Evolutionary conservation across 2,329 filamentous ascomycete genomes (phyloP).

Genomic region (Penicillium sp.): DNA sequence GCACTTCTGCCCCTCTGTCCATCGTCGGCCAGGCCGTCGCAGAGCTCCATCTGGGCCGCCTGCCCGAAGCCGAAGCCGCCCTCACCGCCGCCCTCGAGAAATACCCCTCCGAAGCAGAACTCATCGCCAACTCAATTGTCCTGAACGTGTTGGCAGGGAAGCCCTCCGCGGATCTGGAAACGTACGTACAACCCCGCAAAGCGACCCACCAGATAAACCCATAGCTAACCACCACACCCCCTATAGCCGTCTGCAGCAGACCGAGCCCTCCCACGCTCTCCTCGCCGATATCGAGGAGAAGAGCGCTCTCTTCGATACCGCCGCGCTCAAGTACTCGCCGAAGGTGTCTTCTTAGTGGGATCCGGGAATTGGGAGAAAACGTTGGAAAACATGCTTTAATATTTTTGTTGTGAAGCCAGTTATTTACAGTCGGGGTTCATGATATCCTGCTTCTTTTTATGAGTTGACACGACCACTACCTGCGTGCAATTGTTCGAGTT

Average conservation of each 20-base stretch:
- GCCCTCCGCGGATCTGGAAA: constrained; percentile 64
- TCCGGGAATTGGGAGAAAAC: constrained; percentile 3
- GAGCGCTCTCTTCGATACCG: constrained; percentile 83
- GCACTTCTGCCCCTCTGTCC: constrained; percentile 74
- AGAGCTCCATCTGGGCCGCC: constrained; percentile 85
- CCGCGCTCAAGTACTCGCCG: constrained; percentile 81
- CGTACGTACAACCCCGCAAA: constrained; percentile 55
- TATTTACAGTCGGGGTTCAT: constrained; percentile 22
- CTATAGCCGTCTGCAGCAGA: constrained; percentile 49
- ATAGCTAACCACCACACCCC: constrained; percentile 21
- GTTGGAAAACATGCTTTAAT: constrained; percentile 17
- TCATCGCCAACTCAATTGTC: constrained; percentile 82
- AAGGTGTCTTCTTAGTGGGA: constrained; percentile 62
- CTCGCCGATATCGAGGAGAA: constrained; percentile 80
- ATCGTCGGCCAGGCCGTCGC: constrained; percentile 88
- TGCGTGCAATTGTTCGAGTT: constrained; percentile 17
- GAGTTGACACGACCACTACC: constrained; percentile 30
- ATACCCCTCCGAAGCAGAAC: constrained; percentile 71
- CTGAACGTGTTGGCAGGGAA: constrained; percentile 77
- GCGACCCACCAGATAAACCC: neutral
- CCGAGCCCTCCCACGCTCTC: constrained; percentile 70
- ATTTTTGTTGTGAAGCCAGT: constrained; percentile 21
- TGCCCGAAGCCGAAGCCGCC: constrained; percentile 87
- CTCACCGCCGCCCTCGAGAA: constrained; percentile 78
- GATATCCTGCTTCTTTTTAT: constrained; percentile 26